These are phyloP conservation scores for Marchantia polymorpha DNA, from an alignment of 225 moss, liverwort and hornwort species.

Conservation along the genomic window DNA sequence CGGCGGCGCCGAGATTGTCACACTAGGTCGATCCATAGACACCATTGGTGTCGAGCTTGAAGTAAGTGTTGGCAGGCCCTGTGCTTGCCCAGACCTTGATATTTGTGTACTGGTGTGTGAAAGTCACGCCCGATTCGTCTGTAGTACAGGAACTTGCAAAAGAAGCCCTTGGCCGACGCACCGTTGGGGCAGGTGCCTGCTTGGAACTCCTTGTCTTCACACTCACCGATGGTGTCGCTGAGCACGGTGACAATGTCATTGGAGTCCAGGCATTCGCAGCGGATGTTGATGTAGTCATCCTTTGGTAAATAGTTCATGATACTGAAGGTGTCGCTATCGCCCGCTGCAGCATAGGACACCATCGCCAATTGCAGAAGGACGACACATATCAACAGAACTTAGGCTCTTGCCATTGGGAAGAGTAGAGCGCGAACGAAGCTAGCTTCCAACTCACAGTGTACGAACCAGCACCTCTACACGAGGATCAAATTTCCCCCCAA, in stretches of 20 bases:
- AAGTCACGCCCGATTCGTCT: too few relatives aligned
- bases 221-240: background rate
- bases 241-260: background rate
- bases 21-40: background rate
- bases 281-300: background rate
- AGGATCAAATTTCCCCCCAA: too few relatives aligned
- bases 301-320: background rate
- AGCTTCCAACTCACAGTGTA: too few relatives aligned
- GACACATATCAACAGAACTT: background rate
- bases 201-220: too few relatives aligned
- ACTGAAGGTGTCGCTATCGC: constrained; percentile 6
- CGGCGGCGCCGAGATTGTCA: background rate
- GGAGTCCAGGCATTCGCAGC: constrained; percentile 3
- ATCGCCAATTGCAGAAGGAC: background rate
- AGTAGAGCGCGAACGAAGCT: background rate
- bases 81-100: too few relatives aligned
- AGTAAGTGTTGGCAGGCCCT: too few relatives aligned
- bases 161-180: too few relatives aligned
- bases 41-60: background rate
- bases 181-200: too few relatives aligned
- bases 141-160: too few relatives aligned
- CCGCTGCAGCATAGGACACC: background rate
- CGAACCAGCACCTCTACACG: too few relatives aligned
- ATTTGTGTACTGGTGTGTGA: too few relatives aligned
- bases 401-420: too few relatives aligned